Evolutionary conservation across 179 eudicot genomes (phyloP).

Genomic region (Actinidia chinensis): DNA sequence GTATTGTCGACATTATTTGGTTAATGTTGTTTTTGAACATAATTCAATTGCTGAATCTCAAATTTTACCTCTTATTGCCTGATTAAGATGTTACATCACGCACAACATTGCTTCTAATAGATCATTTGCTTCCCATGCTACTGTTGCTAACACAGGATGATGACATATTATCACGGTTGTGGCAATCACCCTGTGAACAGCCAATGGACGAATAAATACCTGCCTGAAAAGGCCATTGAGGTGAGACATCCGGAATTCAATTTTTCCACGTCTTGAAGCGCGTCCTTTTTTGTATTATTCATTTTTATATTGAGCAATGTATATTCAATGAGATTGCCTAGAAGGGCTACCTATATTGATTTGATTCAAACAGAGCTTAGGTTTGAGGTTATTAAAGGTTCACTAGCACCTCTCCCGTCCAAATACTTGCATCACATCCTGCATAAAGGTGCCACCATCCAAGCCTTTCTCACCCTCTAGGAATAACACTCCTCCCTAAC

Average conservation of each 20-base stretch:
- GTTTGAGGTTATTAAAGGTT: background rate
- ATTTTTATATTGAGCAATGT: background rate
- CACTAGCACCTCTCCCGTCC: background rate
- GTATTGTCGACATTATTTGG: background rate
- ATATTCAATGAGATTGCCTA: too few relatives aligned
- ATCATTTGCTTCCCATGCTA: conserved; percentile 18
- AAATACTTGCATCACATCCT: background rate
- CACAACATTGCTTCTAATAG: background rate
- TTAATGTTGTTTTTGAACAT: background rate
- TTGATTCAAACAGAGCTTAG: too few relatives aligned
- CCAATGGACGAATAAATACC: conserved; percentile 88
- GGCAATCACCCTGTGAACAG: conserved; percentile 57
- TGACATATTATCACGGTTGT: conserved; percentile 40
- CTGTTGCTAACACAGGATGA: conserved; percentile 42
- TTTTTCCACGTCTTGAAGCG: conserved; percentile 3
- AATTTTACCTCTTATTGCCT: background rate
- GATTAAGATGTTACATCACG: background rate
- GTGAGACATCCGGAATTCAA: conserved; percentile 35
- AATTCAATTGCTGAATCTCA: background rate
- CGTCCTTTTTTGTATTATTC: background rate
- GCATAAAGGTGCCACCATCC: too few relatives aligned
- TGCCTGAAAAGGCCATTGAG: conserved; percentile 84
- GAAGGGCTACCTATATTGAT: too few relatives aligned
- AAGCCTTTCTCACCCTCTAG: too few relatives aligned
- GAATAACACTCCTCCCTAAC: too few relatives aligned